Evolutionary conservation across 495 filamentous ascomycete species (phyloP).

Genomic region (Aspergillus panamensis): DNA sequence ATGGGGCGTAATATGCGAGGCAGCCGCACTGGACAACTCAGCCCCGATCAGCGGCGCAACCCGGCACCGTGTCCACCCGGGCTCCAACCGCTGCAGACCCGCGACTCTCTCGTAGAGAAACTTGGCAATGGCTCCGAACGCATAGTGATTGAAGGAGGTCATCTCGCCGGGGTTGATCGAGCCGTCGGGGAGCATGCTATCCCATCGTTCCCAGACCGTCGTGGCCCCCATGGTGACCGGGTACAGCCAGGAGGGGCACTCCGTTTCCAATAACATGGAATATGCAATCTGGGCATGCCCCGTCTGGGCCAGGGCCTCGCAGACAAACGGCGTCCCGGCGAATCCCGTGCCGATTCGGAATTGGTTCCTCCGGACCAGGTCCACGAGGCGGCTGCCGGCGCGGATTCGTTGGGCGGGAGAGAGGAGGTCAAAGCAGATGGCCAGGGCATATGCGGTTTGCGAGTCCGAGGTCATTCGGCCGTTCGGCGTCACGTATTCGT

Average conservation of each 20-base stretch:
- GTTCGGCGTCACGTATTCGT: slow-evolving; percentile 40
- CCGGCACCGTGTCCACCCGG: slow-evolving; percentile 28
- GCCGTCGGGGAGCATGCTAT: slow-evolving; percentile 50
- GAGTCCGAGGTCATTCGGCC: slow-evolving; percentile 43
- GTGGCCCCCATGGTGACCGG: slow-evolving; percentile 51
- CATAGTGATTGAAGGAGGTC: slow-evolving; percentile 55
- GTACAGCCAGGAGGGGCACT: slow-evolving; percentile 50
- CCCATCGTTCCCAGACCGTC: slow-evolving; percentile 57
- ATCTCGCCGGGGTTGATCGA: slow-evolving; percentile 50
- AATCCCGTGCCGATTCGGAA: slow-evolving; percentile 53
- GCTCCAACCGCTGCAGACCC: slow-evolving; percentile 21
- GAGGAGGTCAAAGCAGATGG: slow-evolving; percentile 45
- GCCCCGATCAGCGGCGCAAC: slow-evolving; percentile 27
- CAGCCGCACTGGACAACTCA: slow-evolving; percentile 14
- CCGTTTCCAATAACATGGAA: slow-evolving; percentile 39
- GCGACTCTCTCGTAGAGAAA: slow-evolving; percentile 29
- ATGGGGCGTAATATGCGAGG: slow-evolving; percentile 25
- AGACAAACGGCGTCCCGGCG: slow-evolving; percentile 49
- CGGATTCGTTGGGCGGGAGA: slow-evolving; percentile 26
- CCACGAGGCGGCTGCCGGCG: slow-evolving; percentile 33
- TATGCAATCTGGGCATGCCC: slow-evolving; percentile 31
- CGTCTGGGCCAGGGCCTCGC: slow-evolving; percentile 39
- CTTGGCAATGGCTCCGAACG: slow-evolving; percentile 38
- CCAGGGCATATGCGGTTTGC: slow-evolving; percentile 46
- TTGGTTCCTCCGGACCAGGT: slow-evolving; percentile 33